Evolutionary conservation across 345 rosid genomes (phyloP).

Genomic region (Brassica incana): DNA sequence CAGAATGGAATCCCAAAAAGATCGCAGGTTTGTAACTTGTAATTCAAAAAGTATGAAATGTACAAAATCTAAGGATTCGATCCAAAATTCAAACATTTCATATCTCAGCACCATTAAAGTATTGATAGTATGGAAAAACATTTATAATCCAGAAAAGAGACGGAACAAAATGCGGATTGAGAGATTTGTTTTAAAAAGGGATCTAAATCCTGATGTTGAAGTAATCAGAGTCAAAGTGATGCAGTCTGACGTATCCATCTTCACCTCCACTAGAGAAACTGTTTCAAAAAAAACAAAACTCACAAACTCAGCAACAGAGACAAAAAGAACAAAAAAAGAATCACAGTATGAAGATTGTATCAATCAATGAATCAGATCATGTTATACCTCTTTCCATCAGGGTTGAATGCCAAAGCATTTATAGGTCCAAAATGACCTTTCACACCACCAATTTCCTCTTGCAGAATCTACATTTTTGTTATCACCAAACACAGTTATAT

Average conservation of each 20-base stretch:
- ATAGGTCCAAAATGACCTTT: constrained; percentile 98
- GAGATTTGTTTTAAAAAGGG: not conserved
- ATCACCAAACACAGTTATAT: not conserved
- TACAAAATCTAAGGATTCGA: not conserved
- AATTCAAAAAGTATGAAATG: not conserved
- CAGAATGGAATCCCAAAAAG: not conserved
- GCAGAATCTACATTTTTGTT: constrained; percentile 53
- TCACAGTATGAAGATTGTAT: not conserved
- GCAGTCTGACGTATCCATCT: constrained; percentile 91
- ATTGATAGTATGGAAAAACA: not conserved
- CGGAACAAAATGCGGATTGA: not conserved
- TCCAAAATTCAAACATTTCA: not conserved
- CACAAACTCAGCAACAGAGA: constrained; percentile 5
- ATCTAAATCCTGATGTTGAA: constrained; percentile 70
- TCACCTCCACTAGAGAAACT: constrained; percentile 98
- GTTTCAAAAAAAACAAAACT: not conserved
- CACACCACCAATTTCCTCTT: constrained; percentile 93
- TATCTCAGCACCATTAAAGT: not conserved
- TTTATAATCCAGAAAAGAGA: not conserved
- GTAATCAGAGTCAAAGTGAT: constrained; percentile 85
- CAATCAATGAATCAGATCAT: not conserved
- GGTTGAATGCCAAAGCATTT: constrained; percentile 92
- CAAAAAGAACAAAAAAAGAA: not conserved
- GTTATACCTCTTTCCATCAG: constrained; percentile 85
- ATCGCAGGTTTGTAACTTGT: not conserved